Base-by-base conservation (phyloP, 352 stramenopile species). In the Pythium insidiosum region DNA sequence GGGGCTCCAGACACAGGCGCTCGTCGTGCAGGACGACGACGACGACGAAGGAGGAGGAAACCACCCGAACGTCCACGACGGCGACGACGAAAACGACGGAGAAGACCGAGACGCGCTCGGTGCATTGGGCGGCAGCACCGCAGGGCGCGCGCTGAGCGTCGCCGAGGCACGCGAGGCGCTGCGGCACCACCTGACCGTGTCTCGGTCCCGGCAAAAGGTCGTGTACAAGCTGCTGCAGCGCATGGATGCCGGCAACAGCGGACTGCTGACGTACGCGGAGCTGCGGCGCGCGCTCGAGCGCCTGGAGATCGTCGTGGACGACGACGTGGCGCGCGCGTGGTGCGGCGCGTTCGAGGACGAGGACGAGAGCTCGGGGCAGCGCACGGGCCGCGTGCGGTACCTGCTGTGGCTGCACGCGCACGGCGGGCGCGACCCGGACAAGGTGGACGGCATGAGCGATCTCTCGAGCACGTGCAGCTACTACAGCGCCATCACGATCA, bases 381-480 rank as follows among this genome's bases (percentile, higher is more conserved):
- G 42, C 6, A 72, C 61, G 9, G 65, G 73, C 0, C 57, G 61
- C 10, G 49, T 85, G 20, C 81, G 83, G 47, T 88, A 86, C 37
- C 46, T 85, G 11, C 58, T 85, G 46, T 25, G 84, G 6, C 49
- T 88, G 6, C 71, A 85, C 48, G 76, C 73, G 0, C 47, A 74
- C 10, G 76, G 76, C 2, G 76, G 76, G 0, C 65, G 70, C 26
- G 76, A 88, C 36, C 73, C 76, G 0, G 73, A 88, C 36, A 76
- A 66, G 20, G 38, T 85, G 37, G 73, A 76, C 16, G 63, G 50
- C 5, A 66, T 82, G 66, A 85, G 70, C 38, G 76, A 88, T 23
- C 35, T 85, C 2, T 84, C 73, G 2, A 86, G 73, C 53, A 74
- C 86, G 43, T 88, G 76, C 37, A 85, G 73, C 6, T 88, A 88